Evolutionary conservation across 2,329 filamentous ascomycete species (phyloP).

Genomic region (Trichoderma hamatum): DNA sequence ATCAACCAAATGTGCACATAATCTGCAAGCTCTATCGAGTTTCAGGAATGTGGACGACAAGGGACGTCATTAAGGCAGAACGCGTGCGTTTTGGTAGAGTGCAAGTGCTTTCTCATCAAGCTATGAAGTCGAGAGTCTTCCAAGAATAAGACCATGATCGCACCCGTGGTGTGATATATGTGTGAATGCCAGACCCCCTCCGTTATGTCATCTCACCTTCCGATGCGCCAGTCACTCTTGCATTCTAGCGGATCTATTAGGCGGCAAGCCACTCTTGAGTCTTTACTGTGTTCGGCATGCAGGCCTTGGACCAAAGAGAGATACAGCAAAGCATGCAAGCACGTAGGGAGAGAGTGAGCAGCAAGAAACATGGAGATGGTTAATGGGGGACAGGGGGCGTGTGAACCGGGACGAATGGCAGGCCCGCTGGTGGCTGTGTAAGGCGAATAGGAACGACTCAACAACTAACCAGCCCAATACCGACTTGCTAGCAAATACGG

Average conservation of each 20-base stretch:
- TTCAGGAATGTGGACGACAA: constrained; percentile 7
- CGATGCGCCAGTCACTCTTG: constrained; percentile 26
- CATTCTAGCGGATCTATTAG: constrained; percentile 24
- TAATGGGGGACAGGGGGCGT: constrained; percentile 17
- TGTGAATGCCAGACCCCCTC: constrained; percentile 16
- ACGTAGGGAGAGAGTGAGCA: constrained; percentile 7
- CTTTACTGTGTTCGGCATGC: constrained; percentile 26
- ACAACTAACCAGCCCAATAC: constrained; percentile 17
- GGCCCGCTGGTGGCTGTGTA: constrained; percentile 17
- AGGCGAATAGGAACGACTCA: constrained; percentile 11
- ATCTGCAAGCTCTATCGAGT: constrained; percentile 27
- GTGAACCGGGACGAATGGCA: constrained; percentile 21
- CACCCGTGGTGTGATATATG: constrained; percentile 27
- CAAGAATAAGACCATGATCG: constrained; percentile 21
- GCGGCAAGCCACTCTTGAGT: constrained; percentile 25
- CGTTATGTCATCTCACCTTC: constrained; percentile 25
- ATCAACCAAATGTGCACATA: constrained; percentile 25
- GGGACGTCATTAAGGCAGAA: constrained; percentile 23
- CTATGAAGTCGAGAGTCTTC: constrained; percentile 14
- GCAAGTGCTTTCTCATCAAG: constrained; percentile 14
- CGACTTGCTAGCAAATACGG: constrained; percentile 25
- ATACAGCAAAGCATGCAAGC: constrained; percentile 25
- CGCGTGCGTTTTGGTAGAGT: constrained; percentile 15
- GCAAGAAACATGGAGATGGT: constrained; percentile 5
- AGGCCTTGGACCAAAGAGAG: constrained; percentile 24